A percentile compares a stretch with the other conserved stretches of the same genome.
Evolutionary conservation across 2,329 filamentous ascomycete genomes (phyloP).

Genomic region (Neoscytalidium dimidiatum): DNA sequence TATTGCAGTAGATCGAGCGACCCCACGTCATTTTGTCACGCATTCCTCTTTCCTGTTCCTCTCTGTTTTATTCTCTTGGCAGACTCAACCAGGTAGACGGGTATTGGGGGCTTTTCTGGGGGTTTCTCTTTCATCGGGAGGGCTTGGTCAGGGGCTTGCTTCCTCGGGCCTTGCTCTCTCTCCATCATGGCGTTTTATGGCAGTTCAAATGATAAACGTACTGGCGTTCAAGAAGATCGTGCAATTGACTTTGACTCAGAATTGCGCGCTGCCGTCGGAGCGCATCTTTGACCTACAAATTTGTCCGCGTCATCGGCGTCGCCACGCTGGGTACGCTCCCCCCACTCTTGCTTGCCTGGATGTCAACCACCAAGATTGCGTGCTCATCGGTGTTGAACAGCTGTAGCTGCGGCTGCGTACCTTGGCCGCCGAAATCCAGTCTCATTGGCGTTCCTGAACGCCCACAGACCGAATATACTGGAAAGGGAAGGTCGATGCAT

Average conservation of each 20-base stretch:
- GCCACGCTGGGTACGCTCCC: neutral
- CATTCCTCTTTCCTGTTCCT: constrained; percentile 10
- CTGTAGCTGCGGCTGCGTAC: neutral
- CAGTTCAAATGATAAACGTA: constrained; percentile 7
- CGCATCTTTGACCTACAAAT: too few relatives aligned
- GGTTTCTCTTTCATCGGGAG: neutral
- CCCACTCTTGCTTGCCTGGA: neutral
- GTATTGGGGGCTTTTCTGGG: constrained; percentile 9
- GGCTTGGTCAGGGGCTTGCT: neutral
- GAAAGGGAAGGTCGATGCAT: constrained; percentile 2
- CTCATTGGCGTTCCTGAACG: neutral
- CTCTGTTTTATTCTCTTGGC: constrained; percentile 15
- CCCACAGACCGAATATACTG: neutral
- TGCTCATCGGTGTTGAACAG: neutral
- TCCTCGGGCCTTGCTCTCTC: neutral
- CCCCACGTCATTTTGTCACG: constrained; percentile 9
- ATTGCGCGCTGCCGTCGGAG: neutral
- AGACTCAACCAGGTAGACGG: constrained; percentile 21
- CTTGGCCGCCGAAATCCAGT: neutral
- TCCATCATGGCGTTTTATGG: constrained; percentile 8
- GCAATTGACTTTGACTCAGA: too few relatives aligned
- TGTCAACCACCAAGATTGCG: neutral
- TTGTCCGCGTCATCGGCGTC: too few relatives aligned
- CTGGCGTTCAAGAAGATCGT: neutral
- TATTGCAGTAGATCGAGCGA: constrained; percentile 16